Evolutionary conservation across 345 rosid genomes (phyloP).

Genomic region (Salix dunnii): DNA sequence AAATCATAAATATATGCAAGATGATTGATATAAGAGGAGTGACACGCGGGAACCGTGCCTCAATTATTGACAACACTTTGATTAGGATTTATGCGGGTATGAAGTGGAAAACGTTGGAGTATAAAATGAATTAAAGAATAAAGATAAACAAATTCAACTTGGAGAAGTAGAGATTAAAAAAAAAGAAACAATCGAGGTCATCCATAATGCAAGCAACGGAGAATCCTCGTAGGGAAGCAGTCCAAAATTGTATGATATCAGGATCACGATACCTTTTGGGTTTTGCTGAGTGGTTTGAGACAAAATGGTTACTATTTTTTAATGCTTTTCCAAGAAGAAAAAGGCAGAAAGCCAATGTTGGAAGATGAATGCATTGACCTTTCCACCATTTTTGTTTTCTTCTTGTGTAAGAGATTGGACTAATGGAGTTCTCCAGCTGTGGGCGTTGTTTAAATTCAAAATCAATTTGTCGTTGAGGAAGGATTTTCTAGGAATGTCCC

Average conservation of each 20-base stretch:
- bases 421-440: constrained; percentile 36
- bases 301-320: not conserved
- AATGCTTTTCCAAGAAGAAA: not conserved
- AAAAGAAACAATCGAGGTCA: constrained; percentile 9
- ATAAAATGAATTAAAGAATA: not conserved
- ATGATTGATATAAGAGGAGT: not conserved
- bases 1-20: not conserved
- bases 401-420: constrained; percentile 8
- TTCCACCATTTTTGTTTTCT: constrained; percentile 29
- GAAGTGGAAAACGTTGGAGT: constrained; percentile 1
- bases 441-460: constrained; percentile 15
- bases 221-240: constrained; percentile 27
- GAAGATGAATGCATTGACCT: constrained; percentile 39
- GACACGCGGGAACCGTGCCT: constrained; percentile 26
- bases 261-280: constrained; percentile 15
- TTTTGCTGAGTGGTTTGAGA: not conserved
- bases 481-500: constrained; percentile 32
- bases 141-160: constrained; percentile 19
- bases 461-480: not conserved
- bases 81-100: constrained; percentile 17
- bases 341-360: constrained; percentile 4
- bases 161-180: constrained; percentile 2
- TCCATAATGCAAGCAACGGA: not conserved
- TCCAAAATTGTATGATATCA: constrained; percentile 19
- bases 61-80: constrained; percentile 31